Base-by-base conservation (phyloP, 257 asterid species). In the Ligustrum vulgare region DNA sequence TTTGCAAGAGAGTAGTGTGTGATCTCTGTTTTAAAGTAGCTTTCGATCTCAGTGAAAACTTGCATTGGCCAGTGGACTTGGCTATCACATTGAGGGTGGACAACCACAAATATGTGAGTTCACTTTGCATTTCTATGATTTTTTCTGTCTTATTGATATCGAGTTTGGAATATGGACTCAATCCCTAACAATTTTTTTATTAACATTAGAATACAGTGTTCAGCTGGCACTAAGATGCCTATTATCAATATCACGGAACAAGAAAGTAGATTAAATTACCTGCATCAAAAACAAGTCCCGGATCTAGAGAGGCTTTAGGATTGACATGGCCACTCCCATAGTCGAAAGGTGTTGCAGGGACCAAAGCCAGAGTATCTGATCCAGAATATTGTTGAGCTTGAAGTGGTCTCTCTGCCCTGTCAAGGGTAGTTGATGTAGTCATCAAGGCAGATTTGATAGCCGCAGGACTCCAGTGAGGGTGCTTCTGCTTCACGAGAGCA, bases 391-490 rank as follows among this genome's bases (percentile, higher is more conserved):
- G 89, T 80, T 90, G 97, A 32, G 97, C 96, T 81, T 86, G 93
- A 67, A 91, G 91, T 0, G 96, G 97, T 69, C 93, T 87, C 67
- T 88, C 97, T 32, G 96, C 94, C 37, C 96, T 83, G 84, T 91
- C 94, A 20, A 91, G 72, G 69, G 91, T 90, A 49, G 94, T 74
- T 25, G 97, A 83, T n/a, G 97, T 91, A 32, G 96, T 90, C 97
- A 91, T 91, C 83, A 91, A 77, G 43, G 97, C 94, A 3, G 97
- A 91, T 75, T 90, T 91, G 49, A 91, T 91, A 58, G 96, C 97
- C 56, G 96, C 92, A 32, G 97, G 94, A 70, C 96, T 91, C 97
- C 97, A 91, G 71, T 81, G 94, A 82, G 96, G 97, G 77, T 91
- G 83, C 87, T 86, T 90, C 75, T 90, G 97, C 86, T 91, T 91